These are phyloP conservation scores for Candida anutae DNA, from an alignment of 1,139 yeast species.

Conservation along the genomic window DNA sequence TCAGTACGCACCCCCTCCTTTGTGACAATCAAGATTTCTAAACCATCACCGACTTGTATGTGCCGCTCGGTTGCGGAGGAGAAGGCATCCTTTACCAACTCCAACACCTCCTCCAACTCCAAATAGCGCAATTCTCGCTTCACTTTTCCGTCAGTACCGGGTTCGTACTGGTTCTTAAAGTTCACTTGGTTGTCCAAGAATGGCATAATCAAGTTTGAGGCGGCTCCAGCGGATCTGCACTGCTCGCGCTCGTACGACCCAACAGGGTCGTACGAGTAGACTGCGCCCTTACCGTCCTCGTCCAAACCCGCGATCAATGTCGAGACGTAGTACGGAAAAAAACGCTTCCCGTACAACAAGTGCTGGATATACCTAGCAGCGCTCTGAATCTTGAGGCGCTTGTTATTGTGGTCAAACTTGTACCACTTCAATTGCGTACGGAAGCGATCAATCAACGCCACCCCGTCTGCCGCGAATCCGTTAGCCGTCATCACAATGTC, in stretches of 20 bases:
- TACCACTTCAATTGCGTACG: conserved; percentile 84
- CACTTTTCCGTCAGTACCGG: conserved; percentile 61
- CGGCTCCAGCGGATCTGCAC: conserved; percentile 97
- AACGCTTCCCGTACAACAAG: conserved; percentile 81
- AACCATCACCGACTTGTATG: conserved; percentile 94
- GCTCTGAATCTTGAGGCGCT: conserved; percentile 56
- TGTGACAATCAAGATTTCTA: conserved; percentile 83
- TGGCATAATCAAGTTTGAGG: conserved; percentile 93
- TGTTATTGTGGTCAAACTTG: conserved; percentile 76
- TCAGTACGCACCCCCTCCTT: conserved; percentile 87
- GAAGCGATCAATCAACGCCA: conserved; percentile 72
- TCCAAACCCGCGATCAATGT: conserved; percentile 93
- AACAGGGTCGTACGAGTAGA: conserved; percentile 94
- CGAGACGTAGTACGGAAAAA: conserved; percentile 94
- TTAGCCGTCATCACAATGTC: conserved; percentile 82
- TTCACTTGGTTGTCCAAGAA: conserved; percentile 95
- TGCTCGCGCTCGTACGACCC: conserved; percentile 97
- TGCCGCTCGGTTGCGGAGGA: conserved; percentile 97
- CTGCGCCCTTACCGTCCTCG: conserved; percentile 90
- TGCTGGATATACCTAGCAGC: conserved; percentile 93
- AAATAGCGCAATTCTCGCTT: conserved; percentile 58
- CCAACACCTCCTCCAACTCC: conserved; percentile 74
- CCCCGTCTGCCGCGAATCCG: conserved; percentile 95
- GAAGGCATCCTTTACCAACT: conserved; percentile 87
- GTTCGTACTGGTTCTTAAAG: conserved; percentile 84